phyloP scores from a whole-genome alignment of 306 rosid species.

The Cyclanthera cordifolia region DNA sequence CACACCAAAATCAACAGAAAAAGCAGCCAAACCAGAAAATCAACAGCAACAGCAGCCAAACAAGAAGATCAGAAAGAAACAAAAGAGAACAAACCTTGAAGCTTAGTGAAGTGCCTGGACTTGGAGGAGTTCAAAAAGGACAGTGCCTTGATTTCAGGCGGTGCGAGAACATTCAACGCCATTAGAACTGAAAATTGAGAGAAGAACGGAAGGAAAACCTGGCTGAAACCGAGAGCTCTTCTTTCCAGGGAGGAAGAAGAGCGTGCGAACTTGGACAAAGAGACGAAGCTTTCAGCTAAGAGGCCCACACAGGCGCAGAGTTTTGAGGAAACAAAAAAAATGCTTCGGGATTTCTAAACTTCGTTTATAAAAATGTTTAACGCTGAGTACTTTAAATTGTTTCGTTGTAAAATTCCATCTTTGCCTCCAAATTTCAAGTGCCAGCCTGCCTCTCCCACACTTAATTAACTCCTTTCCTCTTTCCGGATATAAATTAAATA shows the following conservation, averaged over 20 bases:
- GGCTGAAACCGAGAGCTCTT: neutral
- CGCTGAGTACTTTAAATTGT: neutral
- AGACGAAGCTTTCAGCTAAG: too few species aligned
- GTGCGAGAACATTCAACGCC: conserved; percentile 64
- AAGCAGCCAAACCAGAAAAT: too few species aligned
- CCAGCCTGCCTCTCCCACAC: neutral
- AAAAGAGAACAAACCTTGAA: conserved; percentile 38
- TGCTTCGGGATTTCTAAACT: neutral
- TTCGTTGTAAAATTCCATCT: neutral
- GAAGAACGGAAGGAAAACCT: conserved; percentile 1
- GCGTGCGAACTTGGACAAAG: neutral
- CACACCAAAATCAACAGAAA: neutral
- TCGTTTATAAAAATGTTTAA: neutral
- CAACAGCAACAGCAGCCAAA: neutral
- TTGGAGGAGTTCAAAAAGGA: conserved; percentile 53
- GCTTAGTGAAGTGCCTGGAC: conserved; percentile 40
- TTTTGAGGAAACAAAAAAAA: neutral
- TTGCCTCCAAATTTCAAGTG: neutral
- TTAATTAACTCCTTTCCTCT: neutral
- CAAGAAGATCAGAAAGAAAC: neutral
- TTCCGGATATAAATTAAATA: neutral
- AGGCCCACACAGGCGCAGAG: neutral
- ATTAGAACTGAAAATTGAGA: conserved; percentile 18
- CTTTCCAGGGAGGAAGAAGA: neutral
- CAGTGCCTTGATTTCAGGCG: conserved; percentile 64